These are phyloP conservation scores for Salvia sclarea DNA, from an alignment of 305 asterid genomes.

Conservation along the genomic window DNA sequence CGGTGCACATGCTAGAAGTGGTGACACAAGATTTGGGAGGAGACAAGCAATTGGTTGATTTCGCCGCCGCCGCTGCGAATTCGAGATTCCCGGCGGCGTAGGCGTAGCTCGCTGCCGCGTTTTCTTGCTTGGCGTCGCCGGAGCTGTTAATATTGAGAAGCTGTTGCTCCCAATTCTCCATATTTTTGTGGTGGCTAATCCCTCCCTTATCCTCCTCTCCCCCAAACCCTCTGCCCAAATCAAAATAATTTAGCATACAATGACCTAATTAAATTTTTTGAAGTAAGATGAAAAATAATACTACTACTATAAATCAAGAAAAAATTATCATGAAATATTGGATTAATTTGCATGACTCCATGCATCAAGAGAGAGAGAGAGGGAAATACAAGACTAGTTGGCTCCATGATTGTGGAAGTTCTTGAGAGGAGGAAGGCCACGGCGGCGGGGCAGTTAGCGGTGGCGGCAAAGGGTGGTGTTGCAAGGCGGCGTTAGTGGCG, in stretches of 20 bases:
- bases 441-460: slow-evolving; percentile 7
- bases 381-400: slow-evolving; percentile 64
- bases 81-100: slow-evolving; percentile 39
- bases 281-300: neutral
- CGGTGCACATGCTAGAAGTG: neutral
- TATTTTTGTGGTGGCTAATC: slow-evolving; percentile 38
- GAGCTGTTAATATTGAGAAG: slow-evolving; percentile 31
- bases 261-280: neutral
- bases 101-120: slow-evolving; percentile 18
- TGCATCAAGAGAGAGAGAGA: slow-evolving; percentile 30
- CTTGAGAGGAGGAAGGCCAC: slow-evolving; percentile 15
- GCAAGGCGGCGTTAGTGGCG: neutral
- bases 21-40: slow-evolving; percentile 41
- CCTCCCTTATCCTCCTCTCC: slow-evolving; percentile 51
- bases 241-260: neutral
- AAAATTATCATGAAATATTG: neutral
- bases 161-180: slow-evolving; percentile 62
- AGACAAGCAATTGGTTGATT: slow-evolving; percentile 37
- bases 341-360: slow-evolving; percentile 12
- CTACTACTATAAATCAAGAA: neutral
- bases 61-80: slow-evolving; percentile 37
- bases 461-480: neutral
- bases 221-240: slow-evolving; percentile 52
- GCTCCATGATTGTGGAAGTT: slow-evolving; percentile 65
- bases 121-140: slow-evolving; percentile 41